Conservation (phyloP, 2,329 filamentous ascomycete genomes). For the Gyromitra esculenta region DNA sequence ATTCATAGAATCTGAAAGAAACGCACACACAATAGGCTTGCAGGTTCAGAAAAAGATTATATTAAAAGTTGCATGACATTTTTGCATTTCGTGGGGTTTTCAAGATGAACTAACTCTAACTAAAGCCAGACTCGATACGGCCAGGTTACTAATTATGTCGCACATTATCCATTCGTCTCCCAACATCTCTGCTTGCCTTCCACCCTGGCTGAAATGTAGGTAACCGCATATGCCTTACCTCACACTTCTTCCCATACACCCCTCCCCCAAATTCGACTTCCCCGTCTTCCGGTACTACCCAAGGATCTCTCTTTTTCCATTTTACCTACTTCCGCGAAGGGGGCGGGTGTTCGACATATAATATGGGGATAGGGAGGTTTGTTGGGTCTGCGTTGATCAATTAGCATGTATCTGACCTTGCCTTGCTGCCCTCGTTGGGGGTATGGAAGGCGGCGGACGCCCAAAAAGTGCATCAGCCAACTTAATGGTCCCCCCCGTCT, state of each 20-base stretch:
- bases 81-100: constrained; percentile 30
- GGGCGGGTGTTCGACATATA: constrained; percentile 45
- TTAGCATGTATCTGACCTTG: constrained; percentile 52
- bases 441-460: constrained; percentile 35
- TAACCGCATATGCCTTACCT: constrained; percentile 49
- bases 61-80: constrained; percentile 12
- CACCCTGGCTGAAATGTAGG: constrained; percentile 45
- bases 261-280: constrained; percentile 28
- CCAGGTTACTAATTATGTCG: constrained; percentile 47
- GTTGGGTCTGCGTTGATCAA: constrained; percentile 35
- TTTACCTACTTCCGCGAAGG: constrained; percentile 49
- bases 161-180: constrained; percentile 39
- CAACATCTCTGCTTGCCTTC: constrained; percentile 32
- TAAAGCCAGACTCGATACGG: constrained; percentile 32
- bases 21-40: constrained; percentile 5
- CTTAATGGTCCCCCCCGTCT: constrained; percentile 40
- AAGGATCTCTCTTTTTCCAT: constrained; percentile 34
- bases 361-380: constrained; percentile 34
- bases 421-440: constrained; percentile 38
- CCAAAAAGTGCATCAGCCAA: constrained; percentile 40
- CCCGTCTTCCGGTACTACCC: constrained; percentile 43
- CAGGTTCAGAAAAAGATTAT: not conserved
- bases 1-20: constrained; percentile 32
- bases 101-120: constrained; percentile 26
- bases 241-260: constrained; percentile 42